Evolutionary conservation across 2,329 filamentous ascomycete genomes (phyloP), one percentile per base, ranked within the genome.

Genomic region (Bipolaris cookei): DNA sequence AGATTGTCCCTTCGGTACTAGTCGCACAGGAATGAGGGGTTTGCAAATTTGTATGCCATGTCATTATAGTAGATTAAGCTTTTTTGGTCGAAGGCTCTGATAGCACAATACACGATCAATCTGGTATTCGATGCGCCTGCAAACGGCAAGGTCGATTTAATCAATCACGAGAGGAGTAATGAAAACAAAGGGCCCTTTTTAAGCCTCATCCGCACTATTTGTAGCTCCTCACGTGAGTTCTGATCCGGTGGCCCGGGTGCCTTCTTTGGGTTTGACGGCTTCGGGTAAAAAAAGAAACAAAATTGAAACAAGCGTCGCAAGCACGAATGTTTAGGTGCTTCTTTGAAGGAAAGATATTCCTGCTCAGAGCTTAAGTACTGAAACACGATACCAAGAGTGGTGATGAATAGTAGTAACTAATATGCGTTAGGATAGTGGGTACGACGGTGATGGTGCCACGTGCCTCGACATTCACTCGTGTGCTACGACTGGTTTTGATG

Each of bases 341-440:
- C 50, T 45, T 53, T 37, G 16, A 59, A 56, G 3, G 50, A 44
- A 7, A 62, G 51, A 1, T 59, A 42, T 1, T 49, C 42, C 14
- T 49, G 35, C 10, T 57, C 56, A 0, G 56, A 50, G 6, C 53
- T 38, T 25, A 59, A 62, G 6, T 59, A 59, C 21, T 62, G 56
- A 4, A 59, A 43, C 0, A 50, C 53, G 20, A 62, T 49, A 3
- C 10, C 35, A 2, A 59, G 39, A 0, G 59, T 56, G 0, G 50
- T 59, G 4, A 50, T 60, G 18, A 57, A 28, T 2, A 57, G 11
- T 0, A 57, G 35, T 21, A 60, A 16, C 58, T 60, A 16, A 1
- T 2, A 8, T 16, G 4, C 7, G 20, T 37, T 1, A 34, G 6
- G 11, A 16, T 8, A n/a, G 14, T 5, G 42, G 14, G 3, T 47